A percentile compares a stretch with the other conserved stretches of the same genome.
These are phyloP conservation scores for Eremochloa ophiuroides DNA, from an alignment of 176 grass and related monocot species.

Conservation along the genomic window DNA sequence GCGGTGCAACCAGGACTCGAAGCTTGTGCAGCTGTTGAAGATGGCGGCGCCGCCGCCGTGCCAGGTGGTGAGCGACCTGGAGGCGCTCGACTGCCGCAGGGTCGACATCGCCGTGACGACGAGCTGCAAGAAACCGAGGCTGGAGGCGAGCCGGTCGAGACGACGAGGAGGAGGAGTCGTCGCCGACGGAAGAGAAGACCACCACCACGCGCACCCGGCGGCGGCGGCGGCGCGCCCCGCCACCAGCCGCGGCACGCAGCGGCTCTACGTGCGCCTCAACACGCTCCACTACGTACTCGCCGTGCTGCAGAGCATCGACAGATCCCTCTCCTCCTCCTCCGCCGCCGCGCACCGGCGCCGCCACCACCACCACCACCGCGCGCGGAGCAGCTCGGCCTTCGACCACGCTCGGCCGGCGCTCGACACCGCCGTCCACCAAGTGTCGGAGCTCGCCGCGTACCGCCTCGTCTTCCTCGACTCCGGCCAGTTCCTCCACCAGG, in stretches of 20 bases:
- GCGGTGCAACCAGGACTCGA: conserved; percentile 75
- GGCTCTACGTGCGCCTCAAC: conserved; percentile 71
- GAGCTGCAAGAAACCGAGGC: conserved; percentile 6
- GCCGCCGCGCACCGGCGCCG: not conserved
- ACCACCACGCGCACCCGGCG: not conserved
- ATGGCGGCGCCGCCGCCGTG: conserved; percentile 49
- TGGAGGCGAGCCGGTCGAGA: conserved; percentile 20
- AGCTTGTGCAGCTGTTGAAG: conserved; percentile 54
- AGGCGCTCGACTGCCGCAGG: not conserved
- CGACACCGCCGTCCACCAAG: conserved; percentile 39
- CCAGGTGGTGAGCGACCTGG: not conserved
- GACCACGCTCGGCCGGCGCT: conserved; percentile 41
- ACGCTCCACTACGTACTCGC: conserved; percentile 63
- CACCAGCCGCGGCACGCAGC: conserved; percentile 62
- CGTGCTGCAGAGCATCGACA: conserved; percentile 52
- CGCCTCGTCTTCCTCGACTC: conserved; percentile 69
- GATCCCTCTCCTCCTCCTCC: not conserved
- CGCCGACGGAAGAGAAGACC: too few species aligned
- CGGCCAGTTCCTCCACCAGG: conserved; percentile 35
- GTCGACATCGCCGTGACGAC: not conserved
- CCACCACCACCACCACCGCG: not conserved
- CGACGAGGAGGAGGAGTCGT: not conserved
- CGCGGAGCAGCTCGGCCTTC: not conserved
- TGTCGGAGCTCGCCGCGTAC: conserved; percentile 52
- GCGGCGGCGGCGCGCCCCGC: conserved; percentile 15